These are phyloP conservation scores for Buddleja alternifolia DNA, from an alignment of 257 asterid species.

Conservation along the genomic window DNA sequence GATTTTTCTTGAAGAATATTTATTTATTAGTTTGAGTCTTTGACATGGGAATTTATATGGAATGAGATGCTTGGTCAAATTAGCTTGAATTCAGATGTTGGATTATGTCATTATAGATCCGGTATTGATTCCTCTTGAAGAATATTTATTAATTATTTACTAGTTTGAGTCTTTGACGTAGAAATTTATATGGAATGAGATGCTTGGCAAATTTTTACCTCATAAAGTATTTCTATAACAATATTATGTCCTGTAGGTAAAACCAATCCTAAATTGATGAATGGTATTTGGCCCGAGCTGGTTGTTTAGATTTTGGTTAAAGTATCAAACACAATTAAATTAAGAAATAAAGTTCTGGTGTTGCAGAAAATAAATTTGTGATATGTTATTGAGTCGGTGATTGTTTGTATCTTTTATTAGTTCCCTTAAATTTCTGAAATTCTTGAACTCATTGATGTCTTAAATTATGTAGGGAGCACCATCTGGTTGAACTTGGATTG, in stretches of 20 bases:
- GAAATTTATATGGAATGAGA: constrained; percentile 9
- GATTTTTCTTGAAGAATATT: constrained; percentile 11
- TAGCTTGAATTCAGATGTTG: no score
- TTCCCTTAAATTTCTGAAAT: constrained; percentile 7
- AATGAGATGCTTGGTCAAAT: neutral
- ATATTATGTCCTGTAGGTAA: constrained; percentile 10
- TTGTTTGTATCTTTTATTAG: constrained; percentile 16
- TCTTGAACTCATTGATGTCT: constrained; percentile 26
- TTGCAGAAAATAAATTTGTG: constrained; percentile 10
- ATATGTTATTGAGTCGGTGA: constrained; percentile 1
- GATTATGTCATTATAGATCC: constrained; percentile 5
- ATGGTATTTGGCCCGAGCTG: neutral
- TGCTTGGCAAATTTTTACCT: neutral
- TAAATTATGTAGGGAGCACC: constrained; percentile 25
- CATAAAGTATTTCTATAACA: neutral
- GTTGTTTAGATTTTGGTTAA: constrained; percentile 8
- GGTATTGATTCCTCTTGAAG: constrained; percentile 15
- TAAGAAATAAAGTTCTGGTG: constrained; percentile 12
- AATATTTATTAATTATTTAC: neutral
- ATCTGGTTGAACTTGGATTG: constrained; percentile 19
- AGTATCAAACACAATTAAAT: neutral
- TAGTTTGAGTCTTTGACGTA: neutral
- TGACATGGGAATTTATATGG: neutral
- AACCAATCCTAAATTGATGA: constrained; percentile 11
- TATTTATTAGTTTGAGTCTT: neutral